Evolutionary conservation across 805 yeast genomes (phyloP).

Genomic region (Kurtzmaniella fragi): DNA sequence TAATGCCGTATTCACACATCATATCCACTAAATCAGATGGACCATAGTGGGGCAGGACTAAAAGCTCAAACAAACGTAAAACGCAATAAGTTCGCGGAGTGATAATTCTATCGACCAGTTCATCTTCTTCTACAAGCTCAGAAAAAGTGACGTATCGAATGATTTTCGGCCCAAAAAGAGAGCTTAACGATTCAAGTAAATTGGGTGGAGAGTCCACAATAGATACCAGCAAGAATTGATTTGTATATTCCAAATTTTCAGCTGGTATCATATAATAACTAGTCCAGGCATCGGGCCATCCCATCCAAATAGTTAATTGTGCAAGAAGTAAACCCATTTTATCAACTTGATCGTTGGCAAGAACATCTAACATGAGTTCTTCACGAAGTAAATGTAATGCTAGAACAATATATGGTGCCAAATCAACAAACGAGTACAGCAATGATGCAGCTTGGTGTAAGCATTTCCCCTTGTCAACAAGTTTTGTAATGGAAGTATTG

Average conservation of each 20-base stretch:
- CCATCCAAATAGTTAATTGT: conserved; percentile 61
- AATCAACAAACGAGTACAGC: conserved; percentile 43
- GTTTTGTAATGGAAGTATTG: conserved; percentile 14
- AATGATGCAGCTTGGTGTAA: conserved; percentile 20
- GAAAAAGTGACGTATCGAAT: conserved; percentile 62
- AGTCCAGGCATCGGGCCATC: conserved; percentile 69
- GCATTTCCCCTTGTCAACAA: conserved; percentile 26
- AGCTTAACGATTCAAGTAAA: conserved; percentile 49
- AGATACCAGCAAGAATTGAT: conserved; percentile 39
- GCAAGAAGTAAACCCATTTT: conserved; percentile 52
- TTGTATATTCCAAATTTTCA: conserved; percentile 28
- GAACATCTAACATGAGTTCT: conserved; percentile 58
- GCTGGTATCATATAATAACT: conserved; percentile 44
- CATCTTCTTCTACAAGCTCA: conserved; percentile 58
- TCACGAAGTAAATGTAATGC: conserved; percentile 76
- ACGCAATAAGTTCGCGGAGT: conserved; percentile 65
- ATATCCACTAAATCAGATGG: conserved; percentile 53
- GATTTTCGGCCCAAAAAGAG: conserved; percentile 39
- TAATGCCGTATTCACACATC: conserved; percentile 55
- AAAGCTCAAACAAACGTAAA: conserved; percentile 55
- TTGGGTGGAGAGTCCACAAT: conserved; percentile 57
- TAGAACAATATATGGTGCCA: conserved; percentile 58
- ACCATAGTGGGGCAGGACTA: conserved; percentile 50
- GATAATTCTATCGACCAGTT: conserved; percentile 50
- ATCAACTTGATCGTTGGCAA: conserved; percentile 29